Evolutionary conservation across 192 early-diverging fungal genomes (phyloP).

Genomic region (Haplosporangium gracile): DNA sequence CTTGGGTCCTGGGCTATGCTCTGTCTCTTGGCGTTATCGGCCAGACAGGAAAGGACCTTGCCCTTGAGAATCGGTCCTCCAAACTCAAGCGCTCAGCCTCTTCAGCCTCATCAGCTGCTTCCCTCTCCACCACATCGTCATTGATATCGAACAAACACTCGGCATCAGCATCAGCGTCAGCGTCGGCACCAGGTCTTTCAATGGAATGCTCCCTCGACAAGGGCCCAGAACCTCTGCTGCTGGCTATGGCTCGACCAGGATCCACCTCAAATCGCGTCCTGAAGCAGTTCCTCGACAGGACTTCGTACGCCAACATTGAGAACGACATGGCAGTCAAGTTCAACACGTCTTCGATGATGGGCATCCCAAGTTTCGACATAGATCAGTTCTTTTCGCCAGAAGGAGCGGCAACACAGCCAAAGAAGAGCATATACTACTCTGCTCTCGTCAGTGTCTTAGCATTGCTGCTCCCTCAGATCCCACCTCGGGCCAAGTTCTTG

Average conservation of each 20-base stretch:
- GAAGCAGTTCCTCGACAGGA: conserved; percentile 48
- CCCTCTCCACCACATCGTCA: not conserved
- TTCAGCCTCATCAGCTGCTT: conserved; percentile 10
- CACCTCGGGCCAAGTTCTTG: conserved; percentile 29
- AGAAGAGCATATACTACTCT: conserved; percentile 21
- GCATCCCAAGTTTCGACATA: conserved; percentile 41
- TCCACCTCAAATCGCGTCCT: conserved; percentile 51
- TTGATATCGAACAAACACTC: not conserved
- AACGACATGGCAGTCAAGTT: conserved; percentile 62
- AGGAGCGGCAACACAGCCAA: conserved; percentile 19
- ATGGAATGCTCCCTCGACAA: conserved; percentile 23
- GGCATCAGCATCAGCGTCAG: not conserved
- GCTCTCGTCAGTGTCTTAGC: conserved; percentile 19
- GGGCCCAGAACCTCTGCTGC: conserved; percentile 48
- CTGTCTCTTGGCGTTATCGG: conserved; percentile 57
- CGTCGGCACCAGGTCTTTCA: not conserved
- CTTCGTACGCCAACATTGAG: conserved; percentile 63
- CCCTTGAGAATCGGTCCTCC: conserved; percentile 21
- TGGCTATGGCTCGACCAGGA: conserved; percentile 55
- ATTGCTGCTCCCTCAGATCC: conserved; percentile 26
- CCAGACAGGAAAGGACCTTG: conserved; percentile 65
- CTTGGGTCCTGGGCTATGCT: conserved; percentile 49
- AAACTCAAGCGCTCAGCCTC: conserved; percentile 10
- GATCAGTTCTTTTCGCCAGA: conserved; percentile 43
- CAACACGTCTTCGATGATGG: conserved; percentile 52